Evolutionary conservation across 352 stramenopile genomes (phyloP), one percentile per base, ranked within the genome.

Genomic region (Pythium monospermum): DNA sequence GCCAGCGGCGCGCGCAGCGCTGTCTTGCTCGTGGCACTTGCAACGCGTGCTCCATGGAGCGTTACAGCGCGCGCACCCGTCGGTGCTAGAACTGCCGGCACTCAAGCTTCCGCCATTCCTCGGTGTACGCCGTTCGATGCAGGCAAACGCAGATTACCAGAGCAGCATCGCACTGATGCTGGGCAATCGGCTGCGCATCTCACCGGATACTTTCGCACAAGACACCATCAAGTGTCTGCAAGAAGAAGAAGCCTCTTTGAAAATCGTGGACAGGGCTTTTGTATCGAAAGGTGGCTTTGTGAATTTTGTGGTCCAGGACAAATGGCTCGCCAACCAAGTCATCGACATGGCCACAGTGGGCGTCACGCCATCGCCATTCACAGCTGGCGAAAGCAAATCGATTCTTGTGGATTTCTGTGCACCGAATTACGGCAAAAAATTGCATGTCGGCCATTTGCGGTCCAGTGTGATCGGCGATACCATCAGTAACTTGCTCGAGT

Each of bases 351-450:
- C 80, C 6, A 89, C 75, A 18, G 10, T 62, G 1, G 78, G 76
- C 18, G 61, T 87, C 6, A 40, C 44, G 16, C 68, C 71, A 5
- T 52, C 50, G 6, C 31, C 56, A 8, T 50, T 64, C 6, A 47
- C 48, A 8, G n/a, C 10, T 2, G 53, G 45, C 18, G 37, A 67
- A 16, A 64, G 48, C 55, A 67, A 74, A 48, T 49, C 49, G 15
- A 73, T 90, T 45, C 64, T 94, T 3, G 81, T 91, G 48, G 83
- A 94, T 55, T 94, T 91, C 66, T 78, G 76, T 26, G 77, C 80
- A 6, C 83, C 83, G 2, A 94, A 94, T 47, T 81, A 91, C 33
- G 83, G 83, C 61, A 94, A 91, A 66, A 89, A 89, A 54, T 62
- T 94, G 21, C 83, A 94, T 42, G 83, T 94, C 15, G 83, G 80